A percentile compares a stretch with the other conserved stretches of the same genome.
Conservation (phyloP, 352 stramenopile species). For the Globisporangium camurandrum region DNA sequence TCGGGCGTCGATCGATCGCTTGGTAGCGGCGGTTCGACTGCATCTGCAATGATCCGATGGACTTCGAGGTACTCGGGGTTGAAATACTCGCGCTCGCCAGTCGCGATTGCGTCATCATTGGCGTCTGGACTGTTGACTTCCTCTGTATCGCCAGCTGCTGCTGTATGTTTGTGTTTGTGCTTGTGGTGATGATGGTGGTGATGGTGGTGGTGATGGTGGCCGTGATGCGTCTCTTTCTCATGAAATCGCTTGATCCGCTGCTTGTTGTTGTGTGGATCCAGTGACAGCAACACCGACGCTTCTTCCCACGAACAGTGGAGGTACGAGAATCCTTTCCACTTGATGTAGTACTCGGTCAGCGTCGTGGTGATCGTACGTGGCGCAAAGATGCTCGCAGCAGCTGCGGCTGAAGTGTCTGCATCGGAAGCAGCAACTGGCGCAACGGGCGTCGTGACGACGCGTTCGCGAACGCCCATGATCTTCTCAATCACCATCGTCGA, state of each 20-base stretch:
- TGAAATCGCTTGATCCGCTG: slow-evolving; percentile 83
- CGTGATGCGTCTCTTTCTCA: slow-evolving; percentile 63
- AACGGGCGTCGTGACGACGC: slow-evolving; percentile 25
- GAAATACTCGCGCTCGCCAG: slow-evolving; percentile 81
- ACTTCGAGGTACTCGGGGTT: slow-evolving; percentile 89
- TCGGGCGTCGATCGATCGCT: slow-evolving; percentile 45
- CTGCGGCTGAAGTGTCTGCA: too few relatives aligned
- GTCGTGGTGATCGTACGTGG: slow-evolving; percentile 23
- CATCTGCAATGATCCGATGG: slow-evolving; percentile 78
- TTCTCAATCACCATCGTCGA: slow-evolving; percentile 87
- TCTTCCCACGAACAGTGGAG: slow-evolving; percentile 85
- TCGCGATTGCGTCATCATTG: too few relatives aligned
- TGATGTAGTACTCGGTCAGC: slow-evolving; percentile 83
- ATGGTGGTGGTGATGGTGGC: slow-evolving; percentile 25
- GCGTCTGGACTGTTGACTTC: slow-evolving; percentile 26
- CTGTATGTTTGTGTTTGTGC: too few relatives aligned
- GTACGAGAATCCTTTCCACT: slow-evolving; percentile 88
- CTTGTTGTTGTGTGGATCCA: slow-evolving; percentile 83
- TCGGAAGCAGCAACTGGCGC: slow-evolving; percentile 9
- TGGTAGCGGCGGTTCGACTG: slow-evolving; percentile 50
- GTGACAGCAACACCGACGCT: slow-evolving; percentile 55
- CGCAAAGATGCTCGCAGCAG: slow-evolving; percentile 31
- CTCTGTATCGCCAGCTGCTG: too few relatives aligned
- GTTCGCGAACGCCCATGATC: slow-evolving; percentile 75
- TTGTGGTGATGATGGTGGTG: slow-evolving; percentile 11